phyloP scores from a whole-genome alignment of 116 monocot genomes.

The Dioscorea cayenensis region DNA sequence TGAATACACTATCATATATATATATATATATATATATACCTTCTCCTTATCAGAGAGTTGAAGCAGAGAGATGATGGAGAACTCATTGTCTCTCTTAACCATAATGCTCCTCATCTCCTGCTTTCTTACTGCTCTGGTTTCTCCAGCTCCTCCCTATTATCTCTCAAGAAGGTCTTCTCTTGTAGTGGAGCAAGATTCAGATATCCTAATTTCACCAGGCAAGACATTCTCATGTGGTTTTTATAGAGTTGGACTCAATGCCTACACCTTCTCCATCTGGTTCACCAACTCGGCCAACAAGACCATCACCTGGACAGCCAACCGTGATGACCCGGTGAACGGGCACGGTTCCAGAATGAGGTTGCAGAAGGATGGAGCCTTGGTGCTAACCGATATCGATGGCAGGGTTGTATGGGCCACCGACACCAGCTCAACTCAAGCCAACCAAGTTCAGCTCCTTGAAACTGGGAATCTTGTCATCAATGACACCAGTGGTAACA shows the following conservation, averaged over 20 bases:
- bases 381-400: constrained; percentile 28
- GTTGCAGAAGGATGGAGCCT: constrained; percentile 12
- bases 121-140: neutral
- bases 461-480: constrained; percentile 54
- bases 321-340: constrained; percentile 43
- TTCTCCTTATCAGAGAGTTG: no score
- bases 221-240: constrained; percentile 41
- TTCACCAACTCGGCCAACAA: constrained; percentile 25
- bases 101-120: neutral
- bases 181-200: constrained; percentile 12
- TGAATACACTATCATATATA: no score
- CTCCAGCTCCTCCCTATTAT: neutral
- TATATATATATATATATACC: no score
- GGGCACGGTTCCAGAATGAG: constrained; percentile 25
- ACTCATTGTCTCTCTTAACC: neutral
- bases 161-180: constrained; percentile 9
- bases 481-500: constrained; percentile 5
- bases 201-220: constrained; percentile 22
- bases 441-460: constrained; percentile 10
- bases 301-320: constrained; percentile 49
- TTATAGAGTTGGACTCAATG: constrained; percentile 35
- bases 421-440: constrained; percentile 11
- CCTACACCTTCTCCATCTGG: constrained; percentile 54
- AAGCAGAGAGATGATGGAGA: no score
- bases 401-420: constrained; percentile 30